A percentile compares a stretch with the other conserved stretches of the same genome.
These are phyloP conservation scores for Irineochytrium annulatum DNA, from an alignment of 192 early-diverging fungal species.

Conservation along the genomic window DNA sequence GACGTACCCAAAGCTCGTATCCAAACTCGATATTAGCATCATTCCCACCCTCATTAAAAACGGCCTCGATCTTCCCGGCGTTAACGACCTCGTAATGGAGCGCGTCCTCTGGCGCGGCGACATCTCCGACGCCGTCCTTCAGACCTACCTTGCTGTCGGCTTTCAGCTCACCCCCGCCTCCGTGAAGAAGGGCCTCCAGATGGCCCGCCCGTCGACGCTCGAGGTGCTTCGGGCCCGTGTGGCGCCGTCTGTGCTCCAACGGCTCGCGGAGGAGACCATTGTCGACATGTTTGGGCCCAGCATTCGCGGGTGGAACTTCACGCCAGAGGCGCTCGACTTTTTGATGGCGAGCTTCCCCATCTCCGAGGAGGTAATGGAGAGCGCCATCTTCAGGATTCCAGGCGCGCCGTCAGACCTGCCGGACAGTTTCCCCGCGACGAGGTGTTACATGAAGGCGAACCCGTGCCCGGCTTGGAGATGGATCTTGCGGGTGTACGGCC, in stretches of 20 bases:
- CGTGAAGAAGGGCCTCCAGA: constrained; percentile 43
- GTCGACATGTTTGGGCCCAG: constrained; percentile 48
- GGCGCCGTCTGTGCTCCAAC: constrained; percentile 12
- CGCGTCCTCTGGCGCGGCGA: constrained; percentile 41
- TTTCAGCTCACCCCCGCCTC: constrained; percentile 28
- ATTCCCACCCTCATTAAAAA: constrained; percentile 27
- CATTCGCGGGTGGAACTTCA: constrained; percentile 37
- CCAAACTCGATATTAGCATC: constrained; percentile 34
- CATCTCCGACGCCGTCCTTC: constrained; percentile 25
- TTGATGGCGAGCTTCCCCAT: constrained; percentile 29
- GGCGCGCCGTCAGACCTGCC: constrained; percentile 23
- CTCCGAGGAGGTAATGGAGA: constrained; percentile 24
- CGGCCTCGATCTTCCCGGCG: constrained; percentile 29
- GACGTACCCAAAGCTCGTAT: constrained; percentile 15
- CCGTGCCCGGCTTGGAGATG: constrained; percentile 50
- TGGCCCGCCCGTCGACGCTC: constrained; percentile 28
- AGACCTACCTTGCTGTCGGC: constrained; percentile 31
- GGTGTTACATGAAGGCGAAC: constrained; percentile 45
- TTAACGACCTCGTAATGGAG: constrained; percentile 46
- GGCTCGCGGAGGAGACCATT: constrained; percentile 37
- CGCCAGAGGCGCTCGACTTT: constrained; percentile 34
- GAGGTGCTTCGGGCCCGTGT: constrained; percentile 27
- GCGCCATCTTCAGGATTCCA: constrained; percentile 26
- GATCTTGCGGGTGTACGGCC: constrained; percentile 43
- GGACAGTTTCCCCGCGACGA: constrained; percentile 40